phyloP scores from a whole-genome alignment of 2,329 filamentous ascomycete species.

The Cercospora zeae-maydis region DNA sequence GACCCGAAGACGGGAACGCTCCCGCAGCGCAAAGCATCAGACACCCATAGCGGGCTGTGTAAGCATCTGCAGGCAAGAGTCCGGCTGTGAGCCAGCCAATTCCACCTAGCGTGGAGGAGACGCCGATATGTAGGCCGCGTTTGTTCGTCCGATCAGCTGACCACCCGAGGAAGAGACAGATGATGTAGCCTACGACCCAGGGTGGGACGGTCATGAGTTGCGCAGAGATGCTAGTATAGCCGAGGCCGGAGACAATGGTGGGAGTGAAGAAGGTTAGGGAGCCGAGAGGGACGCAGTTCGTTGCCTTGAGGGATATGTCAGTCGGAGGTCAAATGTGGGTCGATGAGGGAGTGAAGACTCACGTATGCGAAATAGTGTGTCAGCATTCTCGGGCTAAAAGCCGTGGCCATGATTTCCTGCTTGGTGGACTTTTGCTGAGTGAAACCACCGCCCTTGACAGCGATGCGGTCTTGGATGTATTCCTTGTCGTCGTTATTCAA shows the following conservation, averaged over 20 bases:
- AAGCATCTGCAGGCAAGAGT: slow-evolving; percentile 27
- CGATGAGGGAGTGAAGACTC: not conserved
- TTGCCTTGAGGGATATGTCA: slow-evolving; percentile 16
- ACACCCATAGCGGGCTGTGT: slow-evolving; percentile 37
- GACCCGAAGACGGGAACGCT: slow-evolving; percentile 38
- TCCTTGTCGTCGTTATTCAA: slow-evolving; percentile 30
- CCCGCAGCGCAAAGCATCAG: slow-evolving; percentile 39
- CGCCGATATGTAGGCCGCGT: slow-evolving; percentile 27
- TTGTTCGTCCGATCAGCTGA: slow-evolving; percentile 27
- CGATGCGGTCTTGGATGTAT: slow-evolving; percentile 29
- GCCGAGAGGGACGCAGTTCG: slow-evolving; percentile 34
- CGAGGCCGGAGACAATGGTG: slow-evolving; percentile 49
- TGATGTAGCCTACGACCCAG: slow-evolving; percentile 36
- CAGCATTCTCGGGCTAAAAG: slow-evolving; percentile 40
- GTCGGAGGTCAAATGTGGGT: not conserved
- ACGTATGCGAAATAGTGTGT: slow-evolving; percentile 38
- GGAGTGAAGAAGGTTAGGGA: slow-evolving; percentile 52
- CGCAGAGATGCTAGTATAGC: slow-evolving; percentile 45
- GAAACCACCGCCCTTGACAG: slow-evolving; percentile 38
- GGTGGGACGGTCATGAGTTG: slow-evolving; percentile 41
- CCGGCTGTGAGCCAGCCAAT: slow-evolving; percentile 29
- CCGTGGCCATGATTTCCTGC: slow-evolving; percentile 39
- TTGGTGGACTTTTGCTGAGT: slow-evolving; percentile 37
- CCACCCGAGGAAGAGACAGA: slow-evolving; percentile 32
- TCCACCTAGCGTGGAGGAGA: slow-evolving; percentile 25